Evolutionary conservation across 225 moss, liverwort and hornwort species (phyloP), one percentile per base, ranked within the genome.

Genomic region (Neckera pumila): DNA sequence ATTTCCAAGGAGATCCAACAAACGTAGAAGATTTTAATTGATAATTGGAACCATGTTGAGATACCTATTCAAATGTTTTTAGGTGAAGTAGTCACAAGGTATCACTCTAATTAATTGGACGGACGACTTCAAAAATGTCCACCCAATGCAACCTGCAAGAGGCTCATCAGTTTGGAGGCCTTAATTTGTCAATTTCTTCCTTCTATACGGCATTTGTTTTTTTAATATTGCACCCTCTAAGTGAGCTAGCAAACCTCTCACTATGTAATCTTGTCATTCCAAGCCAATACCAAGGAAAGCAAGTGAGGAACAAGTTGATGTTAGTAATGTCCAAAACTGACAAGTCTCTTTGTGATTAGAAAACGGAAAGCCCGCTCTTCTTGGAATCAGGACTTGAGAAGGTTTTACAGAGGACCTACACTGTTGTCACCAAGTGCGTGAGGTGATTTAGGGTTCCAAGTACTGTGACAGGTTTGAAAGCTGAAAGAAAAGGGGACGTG

Each of bases 341-440:
- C 2, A 40, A 40, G 40, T 40, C 25, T 67, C 12, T n/a, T 67
- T n/a, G 21, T 9, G 11, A n/a, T 17, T 33, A 19, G 4, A 23
- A 2, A 38, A 69, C 23, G 13, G 69, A 69, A 38, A 67, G 7
- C 2, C 11, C 6, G 4, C 20, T 66, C 3, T 36, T 36, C 33
- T 4, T 33, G 8, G 3, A 62, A 62, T 30, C 9, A 2, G 10
- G 10, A 34, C 17, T 18, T 34, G 19, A 2, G 36, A 66, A 67
- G 67, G 6, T 67, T 67, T 34, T 33, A 33, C 17, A 64, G 2
- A 33, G 33, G 17, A 64, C 18, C 17, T 66, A 66, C 19, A 20
- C 2, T 33, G 4, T 1, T 18, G 10, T 18, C 3, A 6, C 1
- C 17, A 17, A 34, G 4, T 31, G 17, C 5, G 1, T 17, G 1